Evolutionary conservation across 805 yeast genomes (phyloP).

Genomic region (Wickerhamomyces subpelliculosus): DNA sequence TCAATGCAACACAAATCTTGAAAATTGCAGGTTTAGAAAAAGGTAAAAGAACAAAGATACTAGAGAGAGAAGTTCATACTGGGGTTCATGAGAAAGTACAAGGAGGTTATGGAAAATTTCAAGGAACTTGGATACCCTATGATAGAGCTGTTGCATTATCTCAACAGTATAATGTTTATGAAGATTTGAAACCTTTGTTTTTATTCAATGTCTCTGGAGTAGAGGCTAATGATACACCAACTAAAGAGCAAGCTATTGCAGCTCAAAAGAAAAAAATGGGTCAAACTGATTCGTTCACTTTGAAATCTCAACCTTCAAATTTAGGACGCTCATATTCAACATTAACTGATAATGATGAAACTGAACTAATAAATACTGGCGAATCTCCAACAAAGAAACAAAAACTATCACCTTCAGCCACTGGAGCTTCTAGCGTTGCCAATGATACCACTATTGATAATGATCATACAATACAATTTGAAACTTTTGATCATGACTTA

Average conservation of each 20-base stretch:
- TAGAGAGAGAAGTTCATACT: constrained; percentile 67
- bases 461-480: no score
- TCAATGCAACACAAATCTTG: constrained; percentile 76
- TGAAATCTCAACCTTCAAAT: constrained; percentile 18
- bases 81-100: constrained; percentile 71
- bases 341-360: constrained; percentile 27
- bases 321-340: constrained; percentile 22
- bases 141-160: constrained; percentile 57
- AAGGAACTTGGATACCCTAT: constrained; percentile 83
- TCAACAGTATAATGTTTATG: constrained; percentile 51
- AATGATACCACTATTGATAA: no score
- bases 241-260: constrained; percentile 40
- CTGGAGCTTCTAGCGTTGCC: no score
- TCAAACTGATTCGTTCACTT: constrained; percentile 6
- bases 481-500: constrained; percentile 30
- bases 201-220: constrained; percentile 31
- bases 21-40: constrained; percentile 74
- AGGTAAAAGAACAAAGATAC: constrained; percentile 65
- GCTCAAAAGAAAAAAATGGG: constrained; percentile 24
- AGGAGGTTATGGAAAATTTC: constrained; percentile 81
- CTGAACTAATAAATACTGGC: constrained; percentile 5
- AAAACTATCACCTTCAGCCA: constrained; percentile 14
- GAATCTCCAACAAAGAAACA: constrained; percentile 35
- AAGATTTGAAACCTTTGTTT: constrained; percentile 59
- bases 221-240: constrained; percentile 36